phyloP scores from a whole-genome alignment of 768 basidiomycete genomes.

The Termitomyces sp. region DNA sequence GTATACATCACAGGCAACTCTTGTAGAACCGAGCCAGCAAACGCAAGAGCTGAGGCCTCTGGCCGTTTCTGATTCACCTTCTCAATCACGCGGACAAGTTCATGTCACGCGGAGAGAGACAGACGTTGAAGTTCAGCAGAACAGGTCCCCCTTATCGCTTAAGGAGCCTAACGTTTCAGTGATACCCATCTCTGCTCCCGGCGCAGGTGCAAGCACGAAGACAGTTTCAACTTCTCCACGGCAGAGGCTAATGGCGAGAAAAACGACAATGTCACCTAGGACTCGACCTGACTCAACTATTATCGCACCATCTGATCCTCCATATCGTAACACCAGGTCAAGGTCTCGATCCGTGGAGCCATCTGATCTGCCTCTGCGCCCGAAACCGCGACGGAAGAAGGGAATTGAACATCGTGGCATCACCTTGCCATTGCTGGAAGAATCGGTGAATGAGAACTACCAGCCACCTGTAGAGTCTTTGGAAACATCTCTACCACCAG shows the following conservation, averaged over 20 bases:
- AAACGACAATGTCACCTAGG: constrained; percentile 2
- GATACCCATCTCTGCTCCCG: neutral
- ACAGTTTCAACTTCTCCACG: neutral
- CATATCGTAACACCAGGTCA: constrained; percentile 31
- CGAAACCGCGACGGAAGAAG: neutral
- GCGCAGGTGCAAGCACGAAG: neutral
- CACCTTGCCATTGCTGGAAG: neutral
- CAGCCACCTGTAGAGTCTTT: neutral
- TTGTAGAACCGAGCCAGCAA: constrained; percentile 5
- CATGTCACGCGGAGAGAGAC: neutral
- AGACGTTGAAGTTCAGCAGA: neutral
- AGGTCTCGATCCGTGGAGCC: constrained; percentile 30
- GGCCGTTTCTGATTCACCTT: neutral
- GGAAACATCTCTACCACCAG: neutral
- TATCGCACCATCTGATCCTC: constrained; percentile 14
- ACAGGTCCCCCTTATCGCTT: neutral
- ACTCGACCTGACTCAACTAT: neutral
- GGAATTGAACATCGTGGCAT: neutral
- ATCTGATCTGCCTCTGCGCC: constrained; percentile 1
- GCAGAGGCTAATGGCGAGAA: neutral
- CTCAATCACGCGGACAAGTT: neutral
- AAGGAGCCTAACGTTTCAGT: neutral
- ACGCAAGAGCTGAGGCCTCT: neutral
- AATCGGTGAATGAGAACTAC: constrained; percentile 6
- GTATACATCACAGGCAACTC: constrained; percentile 15